A percentile compares a stretch with the other conserved stretches of the same genome.
Conservation (phyloP, 2,329 filamentous ascomycete species). For the Emergomyces pasteurianus region DNA sequence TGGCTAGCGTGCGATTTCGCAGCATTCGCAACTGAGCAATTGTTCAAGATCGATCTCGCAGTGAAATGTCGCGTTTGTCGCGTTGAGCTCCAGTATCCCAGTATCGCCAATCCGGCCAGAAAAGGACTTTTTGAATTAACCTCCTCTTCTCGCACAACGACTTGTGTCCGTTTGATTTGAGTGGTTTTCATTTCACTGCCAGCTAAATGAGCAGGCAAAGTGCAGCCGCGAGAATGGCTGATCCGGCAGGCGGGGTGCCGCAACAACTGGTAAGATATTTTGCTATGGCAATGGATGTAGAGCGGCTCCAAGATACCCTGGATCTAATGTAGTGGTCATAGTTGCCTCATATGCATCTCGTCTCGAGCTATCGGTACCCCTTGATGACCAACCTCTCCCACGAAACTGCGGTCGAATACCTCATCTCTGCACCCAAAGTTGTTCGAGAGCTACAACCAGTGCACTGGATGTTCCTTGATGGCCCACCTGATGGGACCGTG, state of each 20-base stretch:
- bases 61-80: background rate
- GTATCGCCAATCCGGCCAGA: background rate
- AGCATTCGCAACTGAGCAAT: no score
- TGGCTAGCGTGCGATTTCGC: background rate
- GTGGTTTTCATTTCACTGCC: background rate
- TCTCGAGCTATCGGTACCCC: conserved; percentile 75
- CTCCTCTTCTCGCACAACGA: background rate
- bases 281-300: background rate
- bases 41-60: background rate
- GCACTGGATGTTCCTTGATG: conserved; percentile 84
- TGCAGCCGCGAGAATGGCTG: conserved; percentile 21
- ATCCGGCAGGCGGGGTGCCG: conserved; percentile 39
- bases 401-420: conserved; percentile 69
- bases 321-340: conserved; percentile 25
- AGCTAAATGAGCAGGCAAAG: conserved; percentile 10
- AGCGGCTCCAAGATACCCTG: background rate
- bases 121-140: background rate
- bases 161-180: background rate
- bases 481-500: conserved; percentile 68
- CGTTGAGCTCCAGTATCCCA: background rate
- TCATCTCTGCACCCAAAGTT: conserved; percentile 72
- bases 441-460: conserved; percentile 76
- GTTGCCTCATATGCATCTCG: conserved; percentile 80
- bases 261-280: conserved; percentile 28
- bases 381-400: conserved; percentile 57